Evolutionary conservation across 768 basidiomycete genomes (phyloP).

Genomic region (Lactifluus volemus): DNA sequence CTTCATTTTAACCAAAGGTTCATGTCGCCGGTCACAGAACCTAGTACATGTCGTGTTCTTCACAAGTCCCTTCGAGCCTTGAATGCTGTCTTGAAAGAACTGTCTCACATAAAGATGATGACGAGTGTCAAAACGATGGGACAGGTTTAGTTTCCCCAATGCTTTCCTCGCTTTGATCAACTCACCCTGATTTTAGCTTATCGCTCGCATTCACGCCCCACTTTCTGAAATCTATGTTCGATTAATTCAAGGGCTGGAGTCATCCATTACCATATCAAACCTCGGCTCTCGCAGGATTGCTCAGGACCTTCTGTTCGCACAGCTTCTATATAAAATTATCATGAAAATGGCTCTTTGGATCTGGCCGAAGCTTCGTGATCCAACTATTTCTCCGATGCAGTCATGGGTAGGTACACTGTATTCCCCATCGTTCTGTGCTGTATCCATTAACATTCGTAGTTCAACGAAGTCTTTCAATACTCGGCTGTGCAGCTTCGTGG

Average conservation of each 20-base stretch:
- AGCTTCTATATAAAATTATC: conserved; percentile 70
- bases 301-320: conserved; percentile 46
- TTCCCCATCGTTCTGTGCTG: not conserved
- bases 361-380: conserved; percentile 35
- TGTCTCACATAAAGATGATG: conserved; percentile 61
- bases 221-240: conserved; percentile 55
- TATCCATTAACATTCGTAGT: conserved; percentile 31
- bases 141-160: conserved; percentile 33
- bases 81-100: conserved; percentile 61
- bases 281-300: conserved; percentile 32
- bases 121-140: conserved; percentile 59
- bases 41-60: conserved; percentile 40
- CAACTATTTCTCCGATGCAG: conserved; percentile 35
- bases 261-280: conserved; percentile 28
- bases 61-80: conserved; percentile 56
- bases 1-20: conserved; percentile 42
- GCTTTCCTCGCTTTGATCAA: not conserved
- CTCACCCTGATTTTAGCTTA: conserved; percentile 35
- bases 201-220: conserved; percentile 42
- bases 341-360: conserved; percentile 63
- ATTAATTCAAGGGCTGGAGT: conserved; percentile 34
- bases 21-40: conserved; percentile 30
- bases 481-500: conserved; percentile 48
- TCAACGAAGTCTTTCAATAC: conserved; percentile 50
- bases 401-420: conserved; percentile 40